A percentile compares a stretch with the other conserved stretches of the same genome.
Evolutionary conservation across 495 filamentous ascomycete species (phyloP).

Genomic region (Filosporella fistucella): DNA sequence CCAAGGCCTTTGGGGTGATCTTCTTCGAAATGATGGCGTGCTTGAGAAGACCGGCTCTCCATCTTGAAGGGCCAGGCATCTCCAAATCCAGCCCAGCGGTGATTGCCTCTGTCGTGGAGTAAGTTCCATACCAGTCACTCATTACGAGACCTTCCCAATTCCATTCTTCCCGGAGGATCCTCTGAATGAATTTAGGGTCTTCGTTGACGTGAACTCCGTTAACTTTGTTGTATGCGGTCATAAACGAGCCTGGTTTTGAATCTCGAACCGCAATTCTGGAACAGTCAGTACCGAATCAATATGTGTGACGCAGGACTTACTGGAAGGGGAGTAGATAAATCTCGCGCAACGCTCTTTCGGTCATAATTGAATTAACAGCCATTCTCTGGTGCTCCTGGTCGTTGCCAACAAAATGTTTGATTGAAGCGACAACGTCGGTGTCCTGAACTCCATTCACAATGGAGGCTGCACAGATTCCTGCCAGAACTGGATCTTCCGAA

Average conservation of each 20-base stretch:
- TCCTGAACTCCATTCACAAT: slow-evolving; percentile 63
- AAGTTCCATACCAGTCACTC: slow-evolving; percentile 70
- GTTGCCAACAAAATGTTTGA: slow-evolving; percentile 78
- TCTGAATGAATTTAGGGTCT: slow-evolving; percentile 53
- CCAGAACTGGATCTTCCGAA: slow-evolving; percentile 65
- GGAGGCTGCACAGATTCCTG: slow-evolving; percentile 59
- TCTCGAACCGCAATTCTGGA: slow-evolving; percentile 54
- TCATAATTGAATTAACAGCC: slow-evolving; percentile 59
- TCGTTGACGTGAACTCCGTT: slow-evolving; percentile 66
- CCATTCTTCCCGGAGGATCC: slow-evolving; percentile 66
- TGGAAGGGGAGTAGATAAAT: slow-evolving; percentile 74
- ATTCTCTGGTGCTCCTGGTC: slow-evolving; percentile 71
- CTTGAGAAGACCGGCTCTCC: slow-evolving; percentile 52
- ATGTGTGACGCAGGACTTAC: slow-evolving; percentile 1
- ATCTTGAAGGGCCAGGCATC: slow-evolving; percentile 67
- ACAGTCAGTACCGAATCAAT: too few relatives aligned
- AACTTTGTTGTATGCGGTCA: slow-evolving; percentile 72
- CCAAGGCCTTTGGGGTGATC: slow-evolving; percentile 50
- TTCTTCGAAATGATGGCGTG: slow-evolving; percentile 53
- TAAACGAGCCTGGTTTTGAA: slow-evolving; percentile 58
- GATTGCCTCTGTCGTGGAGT: slow-evolving; percentile 58
- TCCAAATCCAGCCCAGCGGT: slow-evolving; percentile 68
- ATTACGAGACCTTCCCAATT: slow-evolving; percentile 62
- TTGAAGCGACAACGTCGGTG: slow-evolving; percentile 60
- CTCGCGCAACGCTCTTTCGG: slow-evolving; percentile 65